These are phyloP conservation scores for Recurvomyces mirabilis DNA, from an alignment of 495 filamentous ascomycete species.

Conservation along the genomic window DNA sequence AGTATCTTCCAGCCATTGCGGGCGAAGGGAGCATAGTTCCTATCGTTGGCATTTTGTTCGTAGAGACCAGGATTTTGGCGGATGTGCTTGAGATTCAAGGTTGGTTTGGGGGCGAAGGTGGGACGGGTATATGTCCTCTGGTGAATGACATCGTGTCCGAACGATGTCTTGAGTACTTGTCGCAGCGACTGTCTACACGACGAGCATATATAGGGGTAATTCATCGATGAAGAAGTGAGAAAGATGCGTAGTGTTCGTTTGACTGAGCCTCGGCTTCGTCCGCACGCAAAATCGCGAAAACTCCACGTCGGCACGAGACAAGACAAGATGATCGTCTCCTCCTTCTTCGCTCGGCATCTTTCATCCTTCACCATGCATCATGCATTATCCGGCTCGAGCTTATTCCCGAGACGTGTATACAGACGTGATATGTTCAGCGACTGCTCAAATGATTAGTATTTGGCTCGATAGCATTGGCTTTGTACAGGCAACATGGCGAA, in stretches of 20 bases:
- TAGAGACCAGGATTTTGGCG: constrained; percentile 69
- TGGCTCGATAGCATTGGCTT: too few species aligned
- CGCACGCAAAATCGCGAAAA: too few species aligned
- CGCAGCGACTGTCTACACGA: constrained; percentile 5
- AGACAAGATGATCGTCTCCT: neutral
- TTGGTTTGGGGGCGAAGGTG: constrained; percentile 67
- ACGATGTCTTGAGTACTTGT: constrained; percentile 2
- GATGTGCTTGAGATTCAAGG: constrained; percentile 77
- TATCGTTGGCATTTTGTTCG: constrained; percentile 66
- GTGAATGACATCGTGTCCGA: neutral
- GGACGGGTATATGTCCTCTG: constrained; percentile 38
- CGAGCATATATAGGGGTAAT: constrained; percentile 11
- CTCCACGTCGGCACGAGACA: too few species aligned
- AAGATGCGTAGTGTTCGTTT: too few species aligned
- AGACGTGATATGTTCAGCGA: too few species aligned
- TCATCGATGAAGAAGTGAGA: constrained; percentile 1
- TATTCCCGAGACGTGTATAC: constrained; percentile 1
- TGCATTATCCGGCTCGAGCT: too few species aligned
- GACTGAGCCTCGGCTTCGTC: neutral
- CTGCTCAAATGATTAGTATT: too few species aligned
- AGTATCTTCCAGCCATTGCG: constrained; percentile 58
- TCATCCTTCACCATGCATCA: neutral
- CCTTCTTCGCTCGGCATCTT: constrained; percentile 1
- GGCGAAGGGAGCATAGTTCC: constrained; percentile 66
- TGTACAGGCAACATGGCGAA: too few species aligned